Evolutionary conservation across 2,329 filamentous ascomycete genomes (phyloP).

Genomic region (Pezicula radicicola): DNA sequence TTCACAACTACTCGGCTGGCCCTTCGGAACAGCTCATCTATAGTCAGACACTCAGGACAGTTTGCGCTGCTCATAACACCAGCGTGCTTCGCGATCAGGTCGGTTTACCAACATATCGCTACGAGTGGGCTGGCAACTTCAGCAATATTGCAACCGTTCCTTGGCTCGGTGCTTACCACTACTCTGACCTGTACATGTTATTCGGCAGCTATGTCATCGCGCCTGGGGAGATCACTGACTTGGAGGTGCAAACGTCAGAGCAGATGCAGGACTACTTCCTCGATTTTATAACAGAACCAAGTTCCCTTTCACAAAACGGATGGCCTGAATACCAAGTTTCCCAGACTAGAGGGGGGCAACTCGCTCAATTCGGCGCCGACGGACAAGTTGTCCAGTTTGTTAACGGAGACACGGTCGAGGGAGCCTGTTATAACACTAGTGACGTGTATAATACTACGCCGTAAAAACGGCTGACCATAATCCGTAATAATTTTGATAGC

Average conservation of each 20-base stretch:
- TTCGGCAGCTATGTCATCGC: slow-evolving; percentile 10
- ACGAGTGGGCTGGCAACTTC: not conserved
- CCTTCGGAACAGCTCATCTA: not conserved
- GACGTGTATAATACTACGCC: slow-evolving; percentile 5
- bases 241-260: slow-evolving; percentile 2
- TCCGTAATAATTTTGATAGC: too few relatives aligned
- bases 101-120: not conserved
- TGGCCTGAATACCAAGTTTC: not conserved
- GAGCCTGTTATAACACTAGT: slow-evolving; percentile 6
- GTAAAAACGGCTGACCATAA: not conserved
- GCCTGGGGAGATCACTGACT: not conserved
- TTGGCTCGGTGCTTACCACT: slow-evolving; percentile 3
- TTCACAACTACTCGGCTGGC: slow-evolving; percentile 4
- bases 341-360: not conserved
- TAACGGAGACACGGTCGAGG: slow-evolving; percentile 2
- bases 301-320: not conserved
- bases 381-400: slow-evolving; percentile 2
- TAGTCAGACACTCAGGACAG: not conserved
- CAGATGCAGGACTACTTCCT: slow-evolving; percentile 5
- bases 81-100: slow-evolving; percentile 5
- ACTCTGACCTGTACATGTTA: slow-evolving; percentile 9
- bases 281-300: not conserved
- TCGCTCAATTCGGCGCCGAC: slow-evolving; percentile 4
- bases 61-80: slow-evolving; percentile 5
- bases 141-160: not conserved